Evolutionary conservation across 2,329 filamentous ascomycete genomes (phyloP).

Genomic region (Alternaria dauci): DNA sequence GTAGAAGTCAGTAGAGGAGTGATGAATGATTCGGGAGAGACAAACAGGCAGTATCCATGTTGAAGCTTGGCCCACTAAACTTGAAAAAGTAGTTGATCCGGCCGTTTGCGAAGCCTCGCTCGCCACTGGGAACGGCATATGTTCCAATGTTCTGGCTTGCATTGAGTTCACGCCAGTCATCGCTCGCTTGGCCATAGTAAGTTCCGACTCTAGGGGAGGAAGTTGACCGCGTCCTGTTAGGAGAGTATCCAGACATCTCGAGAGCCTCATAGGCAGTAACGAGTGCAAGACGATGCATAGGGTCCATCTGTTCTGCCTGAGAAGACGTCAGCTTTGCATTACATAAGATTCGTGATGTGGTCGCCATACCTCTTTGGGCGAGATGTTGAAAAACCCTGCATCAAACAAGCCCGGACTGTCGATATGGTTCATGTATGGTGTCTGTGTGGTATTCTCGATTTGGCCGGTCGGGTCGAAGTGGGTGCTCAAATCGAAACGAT

Average conservation of each 20-base stretch:
- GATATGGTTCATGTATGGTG: slow-evolving; percentile 13
- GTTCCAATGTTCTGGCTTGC: slow-evolving; percentile 14
- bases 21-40: not conserved
- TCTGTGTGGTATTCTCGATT: not conserved
- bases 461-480: not conserved
- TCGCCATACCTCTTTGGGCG: slow-evolving; percentile 17
- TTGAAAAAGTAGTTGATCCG: slow-evolving; percentile 48
- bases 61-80: slow-evolving; percentile 54
- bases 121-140: slow-evolving; percentile 58
- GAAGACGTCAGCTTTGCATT: too few relatives aligned
- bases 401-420: slow-evolving; percentile 39
- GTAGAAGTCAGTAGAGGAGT: not conserved
- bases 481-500: not conserved
- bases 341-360: too few relatives aligned
- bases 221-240: slow-evolving; percentile 41
- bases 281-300: slow-evolving; percentile 33
- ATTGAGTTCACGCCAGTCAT: slow-evolving; percentile 36
- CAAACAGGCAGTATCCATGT: slow-evolving; percentile 47
- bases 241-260: slow-evolving; percentile 32
- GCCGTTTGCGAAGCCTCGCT: slow-evolving; percentile 57
- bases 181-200: slow-evolving; percentile 41
- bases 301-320: slow-evolving; percentile 37
- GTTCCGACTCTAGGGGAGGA: slow-evolving; percentile 39
- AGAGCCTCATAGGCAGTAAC: slow-evolving; percentile 36
- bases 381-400: slow-evolving; percentile 39